These are phyloP conservation scores for Kodamaea alishanica DNA, from an alignment of 1,139 yeast species.

Conservation along the genomic window DNA sequence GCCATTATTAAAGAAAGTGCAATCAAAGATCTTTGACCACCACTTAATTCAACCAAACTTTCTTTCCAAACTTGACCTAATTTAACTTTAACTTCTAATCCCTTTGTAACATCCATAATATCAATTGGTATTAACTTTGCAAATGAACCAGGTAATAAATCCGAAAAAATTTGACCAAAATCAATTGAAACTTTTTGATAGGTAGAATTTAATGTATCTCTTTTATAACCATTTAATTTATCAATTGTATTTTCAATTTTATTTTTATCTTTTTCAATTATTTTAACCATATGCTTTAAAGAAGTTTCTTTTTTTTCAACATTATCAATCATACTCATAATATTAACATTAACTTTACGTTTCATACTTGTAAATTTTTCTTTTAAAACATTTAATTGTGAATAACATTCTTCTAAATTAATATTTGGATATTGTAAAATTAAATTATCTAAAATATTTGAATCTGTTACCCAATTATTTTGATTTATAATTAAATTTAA, in stretches of 20 bases:
- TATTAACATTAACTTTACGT: conserved; percentile 80
- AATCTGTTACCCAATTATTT: conserved; percentile 73
- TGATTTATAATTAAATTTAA: conserved; percentile 51
- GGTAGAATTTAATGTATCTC: conserved; percentile 77
- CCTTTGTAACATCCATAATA: conserved; percentile 78
- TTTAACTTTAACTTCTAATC: conserved; percentile 87
- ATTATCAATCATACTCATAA: conserved; percentile 91
- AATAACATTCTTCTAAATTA: conserved; percentile 59
- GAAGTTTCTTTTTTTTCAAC: conserved; percentile 86
- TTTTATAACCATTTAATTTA: conserved; percentile 83
- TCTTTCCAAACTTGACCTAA: conserved; percentile 95
- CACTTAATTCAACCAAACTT: conserved; percentile 89
- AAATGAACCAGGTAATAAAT: conserved; percentile 82
- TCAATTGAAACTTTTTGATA: conserved; percentile 83
- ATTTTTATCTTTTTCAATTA: conserved; percentile 85
- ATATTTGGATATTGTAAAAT: conserved; percentile 59
- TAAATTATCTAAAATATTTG: conserved; percentile 50
- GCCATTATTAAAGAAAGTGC: conserved; percentile 92
- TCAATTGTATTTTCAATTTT: conserved; percentile 86
- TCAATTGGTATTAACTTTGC: conserved; percentile 86
- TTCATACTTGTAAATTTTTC: conserved; percentile 72
- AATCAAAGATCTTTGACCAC: conserved; percentile 93
- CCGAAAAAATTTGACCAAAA: conserved; percentile 90
- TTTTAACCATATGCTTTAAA: conserved; percentile 74
- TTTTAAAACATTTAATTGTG: conserved; percentile 52